Evolutionary conservation across 163 green algal species (phyloP), one percentile per base, ranked within the genome.

Genomic region (Scenedesmus sp.): DNA sequence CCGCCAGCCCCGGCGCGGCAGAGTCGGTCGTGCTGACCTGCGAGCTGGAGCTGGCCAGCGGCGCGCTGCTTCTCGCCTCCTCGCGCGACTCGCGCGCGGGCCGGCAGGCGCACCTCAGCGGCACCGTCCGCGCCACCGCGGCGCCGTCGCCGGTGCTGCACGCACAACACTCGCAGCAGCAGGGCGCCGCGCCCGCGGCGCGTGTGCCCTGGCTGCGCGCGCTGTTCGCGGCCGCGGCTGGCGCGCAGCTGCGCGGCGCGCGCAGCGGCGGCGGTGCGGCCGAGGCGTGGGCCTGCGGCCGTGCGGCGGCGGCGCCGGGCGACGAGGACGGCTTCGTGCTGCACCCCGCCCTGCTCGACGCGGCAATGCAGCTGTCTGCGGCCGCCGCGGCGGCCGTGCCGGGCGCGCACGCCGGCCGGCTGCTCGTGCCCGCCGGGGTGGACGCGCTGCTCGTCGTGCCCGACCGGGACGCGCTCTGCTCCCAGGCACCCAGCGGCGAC

Each of bases 301-400:
- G n/a, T n/a, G n/a, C n/a, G n/a, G n/a, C n/a, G n/a, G n/a, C n/a
- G n/a, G n/a, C n/a, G n/a, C n/a, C n/a, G n/a, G n/a, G n/a, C n/a
- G 34, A 22, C n/a, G 24, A 6, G 22, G 60, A 66, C 42, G 83
- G 33, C 2, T 87, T 77, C 71, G 44, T 85, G 26, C n/a, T 93
- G 56, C 77, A 93, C 70, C 88, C 88, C 4, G 71, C 81, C 6
- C 24, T 82, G 4, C 24, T 91, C 33, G 88, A 92, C 63, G 74
- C 75, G 22, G 50, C 73, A 5, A 65, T 92, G 42, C 88, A 92
- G 60, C 60, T 89, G 1, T 79, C 69, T 14, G 87, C 85, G n/a
- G 85, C 77, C 4, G 64, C 47, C 36, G 57, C 39, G 4, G 58
- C 53, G 51, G 56, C 56, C 33, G 60, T 60, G 50, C 45, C 77